Evolutionary conservation across 176 grass and related monocot genomes (phyloP).

Genomic region (Olyra latifolia): DNA sequence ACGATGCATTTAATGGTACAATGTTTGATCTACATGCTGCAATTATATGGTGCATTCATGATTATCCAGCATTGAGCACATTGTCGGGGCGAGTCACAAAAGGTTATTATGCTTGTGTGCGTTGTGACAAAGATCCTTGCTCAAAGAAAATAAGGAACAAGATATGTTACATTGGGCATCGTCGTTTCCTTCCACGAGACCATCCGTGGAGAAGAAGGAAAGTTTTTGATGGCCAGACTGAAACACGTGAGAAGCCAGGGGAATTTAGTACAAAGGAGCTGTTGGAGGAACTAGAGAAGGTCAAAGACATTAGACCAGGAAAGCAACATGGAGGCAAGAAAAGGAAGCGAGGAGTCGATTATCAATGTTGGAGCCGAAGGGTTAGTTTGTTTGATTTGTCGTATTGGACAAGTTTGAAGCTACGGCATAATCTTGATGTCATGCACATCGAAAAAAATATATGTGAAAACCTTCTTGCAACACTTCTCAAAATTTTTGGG

Average conservation of each 20-base stretch:
- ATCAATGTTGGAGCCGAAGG: slow-evolving; percentile 10
- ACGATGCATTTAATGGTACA: too few relatives aligned
- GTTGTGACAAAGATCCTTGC: too few relatives aligned
- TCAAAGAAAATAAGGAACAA: too few relatives aligned
- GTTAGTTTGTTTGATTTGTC: slow-evolving; percentile 19
- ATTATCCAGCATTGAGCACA: background rate
- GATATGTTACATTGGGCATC: too few relatives aligned
- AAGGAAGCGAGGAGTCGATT: background rate
- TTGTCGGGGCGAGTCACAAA: too few relatives aligned
- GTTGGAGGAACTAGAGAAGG: background rate
- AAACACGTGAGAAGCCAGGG: too few relatives aligned
- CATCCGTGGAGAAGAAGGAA: background rate
- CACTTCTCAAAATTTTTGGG: background rate
- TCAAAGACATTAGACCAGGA: slow-evolving; percentile 12
- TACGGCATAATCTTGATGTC: slow-evolving; percentile 20
- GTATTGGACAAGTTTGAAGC: slow-evolving; percentile 15
- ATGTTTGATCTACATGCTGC: too few relatives aligned
- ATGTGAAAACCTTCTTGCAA: background rate
- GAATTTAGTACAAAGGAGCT: background rate
- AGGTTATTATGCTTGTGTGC: too few relatives aligned
- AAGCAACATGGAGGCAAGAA: background rate
- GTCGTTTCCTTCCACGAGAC: background rate
- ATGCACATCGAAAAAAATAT: slow-evolving; percentile 34
- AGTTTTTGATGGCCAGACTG: too few relatives aligned
- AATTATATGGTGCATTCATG: background rate